Base-by-base conservation (phyloP, 257 asterid genomes). In the Solanum sejunctum region DNA sequence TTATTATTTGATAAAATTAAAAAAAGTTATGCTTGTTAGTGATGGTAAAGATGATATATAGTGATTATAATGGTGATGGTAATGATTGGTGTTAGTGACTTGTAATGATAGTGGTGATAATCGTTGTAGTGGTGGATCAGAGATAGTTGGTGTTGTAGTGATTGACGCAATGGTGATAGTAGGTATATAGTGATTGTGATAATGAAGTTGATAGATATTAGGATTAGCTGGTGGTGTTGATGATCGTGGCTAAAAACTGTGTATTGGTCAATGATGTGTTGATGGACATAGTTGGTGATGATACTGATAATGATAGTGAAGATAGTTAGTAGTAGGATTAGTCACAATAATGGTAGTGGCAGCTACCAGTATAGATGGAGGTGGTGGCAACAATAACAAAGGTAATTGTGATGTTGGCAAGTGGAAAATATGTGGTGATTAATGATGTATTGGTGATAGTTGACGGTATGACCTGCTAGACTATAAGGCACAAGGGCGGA, bases 131-230 rank as follows among this genome's bases (percentile, higher is more conserved):
- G 39, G 39, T 36, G 39, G 39, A 36, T 36, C 6, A 18, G 12
- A 57, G 6, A 20, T 57, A 21, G 26, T 20, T 57, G 26, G 64
- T 20, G 64, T 57, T 57, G n/a, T 8, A 57, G 64, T 57, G 23
- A 57, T 0, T 8, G 26, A 6, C 9, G 12, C 1, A 12, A 8
- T 0, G 0, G 26, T 20, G 63, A 0, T 6, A 0, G 1, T 57
- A 18, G 9, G 9, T 57, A 57, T 23, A 23, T 57, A 23, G n/a
- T 57, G 0, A 5, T 57, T 57, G 1, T 57, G 20, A 17, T 57
- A 12, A 9, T 21, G 1, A 8, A 20, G 26, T 57, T 57, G 3
- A 9, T 57, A 20, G 64, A 1, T 57, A 21, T 57, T 57, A 57
- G 26, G 4, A 4, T 4, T 17, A 56, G 26, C 18, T 8, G 64